A percentile compares a stretch with the other conserved stretches of the same genome.
phyloP scores from a whole-genome alignment of 306 rosid genomes.

The Lathyrus sativus region DNA sequence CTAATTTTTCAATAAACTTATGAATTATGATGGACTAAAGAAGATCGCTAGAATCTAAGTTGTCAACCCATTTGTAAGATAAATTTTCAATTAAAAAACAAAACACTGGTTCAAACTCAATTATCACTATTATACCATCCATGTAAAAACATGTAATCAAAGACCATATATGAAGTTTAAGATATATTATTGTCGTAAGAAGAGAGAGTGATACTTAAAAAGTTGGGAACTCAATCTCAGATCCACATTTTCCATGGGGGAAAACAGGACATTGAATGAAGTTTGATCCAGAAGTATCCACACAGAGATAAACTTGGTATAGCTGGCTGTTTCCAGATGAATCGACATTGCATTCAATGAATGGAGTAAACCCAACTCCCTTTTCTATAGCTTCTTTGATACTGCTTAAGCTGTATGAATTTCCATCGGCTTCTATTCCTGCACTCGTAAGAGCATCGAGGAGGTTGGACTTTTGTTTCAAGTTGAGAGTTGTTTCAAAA shows the following conservation, averaged over 20 bases:
- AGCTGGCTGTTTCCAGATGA: conserved; percentile 48
- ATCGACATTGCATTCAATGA: conserved; percentile 57
- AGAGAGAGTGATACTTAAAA: conserved; percentile 37
- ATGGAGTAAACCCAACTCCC: conserved; percentile 44
- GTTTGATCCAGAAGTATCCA: conserved; percentile 44
- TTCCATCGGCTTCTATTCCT: conserved; percentile 54
- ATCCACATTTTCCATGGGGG: conserved; percentile 43
- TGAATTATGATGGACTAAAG: too few species aligned
- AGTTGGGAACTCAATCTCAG: conserved; percentile 53
- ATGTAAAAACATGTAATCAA: conserved; percentile 5
- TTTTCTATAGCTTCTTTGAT: conserved; percentile 45
- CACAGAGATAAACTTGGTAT: conserved; percentile 58
- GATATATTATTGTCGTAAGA: neutral
- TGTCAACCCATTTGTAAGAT: too few species aligned
- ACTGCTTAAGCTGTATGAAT: conserved; percentile 45
- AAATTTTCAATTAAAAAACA: neutral
- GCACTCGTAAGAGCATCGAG: conserved; percentile 57
- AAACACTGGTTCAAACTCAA: neutral
- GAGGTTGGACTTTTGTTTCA: conserved; percentile 50
- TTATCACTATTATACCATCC: neutral
- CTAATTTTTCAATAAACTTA: too few species aligned
- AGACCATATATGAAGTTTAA: neutral
- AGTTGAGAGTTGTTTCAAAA: conserved; percentile 56
- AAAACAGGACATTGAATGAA: conserved; percentile 56
- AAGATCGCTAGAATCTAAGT: too few species aligned